A percentile compares a stretch with the other conserved stretches of the same genome.
Conservation (phyloP, 2,329 filamentous ascomycete species). For the Magnaporthiopsis rhizophila region DNA sequence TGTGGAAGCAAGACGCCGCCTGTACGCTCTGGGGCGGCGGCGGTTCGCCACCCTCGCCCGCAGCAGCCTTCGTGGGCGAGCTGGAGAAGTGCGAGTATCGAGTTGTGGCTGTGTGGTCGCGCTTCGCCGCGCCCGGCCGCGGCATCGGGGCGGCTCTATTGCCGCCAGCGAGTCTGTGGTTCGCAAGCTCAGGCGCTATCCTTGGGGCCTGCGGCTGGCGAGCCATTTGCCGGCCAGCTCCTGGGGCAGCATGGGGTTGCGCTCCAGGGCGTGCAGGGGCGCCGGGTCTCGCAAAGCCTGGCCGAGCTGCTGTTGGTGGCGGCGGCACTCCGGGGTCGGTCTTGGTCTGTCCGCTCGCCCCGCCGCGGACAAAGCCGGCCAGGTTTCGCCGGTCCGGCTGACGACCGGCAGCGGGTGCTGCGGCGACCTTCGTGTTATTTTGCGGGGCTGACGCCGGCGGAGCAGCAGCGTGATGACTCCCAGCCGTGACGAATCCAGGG, state of each 20-base stretch:
- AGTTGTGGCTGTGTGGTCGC: constrained; percentile 24
- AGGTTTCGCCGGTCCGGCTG: constrained; percentile 33
- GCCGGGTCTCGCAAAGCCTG: neutral
- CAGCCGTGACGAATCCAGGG: constrained; percentile 55
- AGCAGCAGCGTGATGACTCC: constrained; percentile 40
- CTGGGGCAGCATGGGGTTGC: neutral
- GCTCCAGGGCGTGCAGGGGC: neutral
- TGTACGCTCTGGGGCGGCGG: constrained; percentile 24
- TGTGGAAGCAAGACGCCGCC: constrained; percentile 39
- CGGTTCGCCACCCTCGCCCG: constrained; percentile 15
- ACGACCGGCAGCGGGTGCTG: neutral
- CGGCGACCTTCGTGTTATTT: neutral
- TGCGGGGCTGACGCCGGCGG: constrained; percentile 18
- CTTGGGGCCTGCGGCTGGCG: constrained; percentile 11
- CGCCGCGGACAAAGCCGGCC: constrained; percentile 28
- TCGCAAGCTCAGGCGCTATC: constrained; percentile 24
- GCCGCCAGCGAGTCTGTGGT: constrained; percentile 34
- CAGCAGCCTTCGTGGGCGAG: constrained; percentile 31
- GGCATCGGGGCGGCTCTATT: constrained; percentile 19
- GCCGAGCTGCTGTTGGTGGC: neutral
- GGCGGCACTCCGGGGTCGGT: constrained; percentile 9
- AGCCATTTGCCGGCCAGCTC: constrained; percentile 8
- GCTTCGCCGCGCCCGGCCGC: constrained; percentile 22
- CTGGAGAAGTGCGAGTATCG: constrained; percentile 52
- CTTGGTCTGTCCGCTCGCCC: constrained; percentile 9